phyloP scores from a whole-genome alignment of 2,329 filamentous ascomycete species.

The Fusarium dimerum region DNA sequence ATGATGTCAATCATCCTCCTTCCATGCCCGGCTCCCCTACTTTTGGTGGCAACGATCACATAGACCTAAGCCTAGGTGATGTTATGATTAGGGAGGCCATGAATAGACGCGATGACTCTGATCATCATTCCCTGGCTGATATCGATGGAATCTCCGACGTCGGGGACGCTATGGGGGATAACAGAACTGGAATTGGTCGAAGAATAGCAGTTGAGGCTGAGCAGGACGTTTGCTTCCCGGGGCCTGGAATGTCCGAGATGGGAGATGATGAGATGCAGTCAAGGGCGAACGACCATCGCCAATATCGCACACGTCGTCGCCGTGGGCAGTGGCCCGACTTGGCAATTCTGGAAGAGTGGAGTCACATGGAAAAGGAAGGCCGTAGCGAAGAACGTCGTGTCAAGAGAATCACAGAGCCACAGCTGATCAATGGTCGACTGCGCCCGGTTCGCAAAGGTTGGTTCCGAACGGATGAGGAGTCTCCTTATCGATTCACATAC shows the following conservation, averaged over 20 bases:
- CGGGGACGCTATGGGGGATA: conserved; percentile 27
- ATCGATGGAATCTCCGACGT: conserved; percentile 37
- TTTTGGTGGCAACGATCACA: conserved; percentile 49
- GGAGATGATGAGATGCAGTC: conserved; percentile 70
- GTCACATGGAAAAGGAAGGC: conserved; percentile 79
- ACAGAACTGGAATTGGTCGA: conserved; percentile 30
- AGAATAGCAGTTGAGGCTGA: conserved; percentile 67
- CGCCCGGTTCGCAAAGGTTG: conserved; percentile 78
- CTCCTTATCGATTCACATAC: conserved; percentile 94
- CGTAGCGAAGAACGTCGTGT: conserved; percentile 79
- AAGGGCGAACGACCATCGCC: conserved; percentile 42
- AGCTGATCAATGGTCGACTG: conserved; percentile 86
- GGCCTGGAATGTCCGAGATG: conserved; percentile 70
- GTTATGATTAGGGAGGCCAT: conserved; percentile 71
- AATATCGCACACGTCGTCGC: conserved; percentile 54
- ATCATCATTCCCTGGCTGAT: conserved; percentile 29
- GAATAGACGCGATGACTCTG: conserved; percentile 37
- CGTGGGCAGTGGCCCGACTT: conserved; percentile 85
- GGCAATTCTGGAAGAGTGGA: conserved; percentile 84
- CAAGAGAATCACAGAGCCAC: conserved; percentile 91
- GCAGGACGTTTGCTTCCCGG: conserved; percentile 91
- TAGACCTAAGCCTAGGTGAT: conserved; percentile 64
- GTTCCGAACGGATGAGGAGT: conserved; percentile 86
- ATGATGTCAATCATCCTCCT: conserved; percentile 69
- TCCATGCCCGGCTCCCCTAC: conserved; percentile 65